Percentiles rank a stretch among this genome's conserved stretches.
These are phyloP conservation scores for Carex scoparia DNA, from an alignment of 176 grass and related monocot genomes.

Conservation along the genomic window DNA sequence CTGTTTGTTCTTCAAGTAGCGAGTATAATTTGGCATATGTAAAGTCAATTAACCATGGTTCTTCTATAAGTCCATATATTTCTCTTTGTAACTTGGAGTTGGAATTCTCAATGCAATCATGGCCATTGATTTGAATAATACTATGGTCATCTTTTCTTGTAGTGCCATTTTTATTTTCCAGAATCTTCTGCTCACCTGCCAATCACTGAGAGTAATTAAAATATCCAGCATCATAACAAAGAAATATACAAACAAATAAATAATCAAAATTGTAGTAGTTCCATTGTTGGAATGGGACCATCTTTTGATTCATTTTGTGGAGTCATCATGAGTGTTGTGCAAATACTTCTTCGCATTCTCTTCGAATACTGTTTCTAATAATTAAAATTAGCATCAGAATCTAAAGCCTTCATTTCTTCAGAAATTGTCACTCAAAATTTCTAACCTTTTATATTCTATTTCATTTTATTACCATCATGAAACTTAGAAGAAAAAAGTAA, in stretches of 20 bases:
- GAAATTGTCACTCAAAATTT: not conserved
- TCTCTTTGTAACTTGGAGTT: slow-evolving; percentile 29
- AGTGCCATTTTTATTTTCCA: slow-evolving; percentile 52
- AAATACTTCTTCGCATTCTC: not conserved
- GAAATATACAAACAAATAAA: slow-evolving; percentile 10
- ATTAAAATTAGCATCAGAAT: not conserved
- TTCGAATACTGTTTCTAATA: not conserved
- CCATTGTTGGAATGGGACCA: not conserved
- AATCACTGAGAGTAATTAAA: slow-evolving; percentile 93
- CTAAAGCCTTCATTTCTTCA: not conserved
- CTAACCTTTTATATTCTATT: not conserved
- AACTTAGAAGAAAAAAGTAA: not conserved
- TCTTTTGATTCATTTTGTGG: not conserved
- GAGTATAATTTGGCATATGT: slow-evolving; percentile 24
- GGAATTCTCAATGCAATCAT: slow-evolving; percentile 23
- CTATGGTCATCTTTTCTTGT: slow-evolving; percentile 31
- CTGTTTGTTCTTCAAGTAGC: slow-evolving; percentile 24
- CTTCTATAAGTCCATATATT: slow-evolving; percentile 60
- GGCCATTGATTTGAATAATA: slow-evolving; percentile 27
- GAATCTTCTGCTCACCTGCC: slow-evolving; percentile 68
- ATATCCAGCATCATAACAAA: slow-evolving; percentile 60
- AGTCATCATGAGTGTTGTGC: not conserved
- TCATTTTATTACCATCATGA: not conserved
- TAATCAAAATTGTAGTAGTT: slow-evolving; percentile 16
- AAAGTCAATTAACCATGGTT: slow-evolving; percentile 78